Base-by-base conservation (phyloP, 176 grass and related monocot species). In the Aegilops speltoides region DNA sequence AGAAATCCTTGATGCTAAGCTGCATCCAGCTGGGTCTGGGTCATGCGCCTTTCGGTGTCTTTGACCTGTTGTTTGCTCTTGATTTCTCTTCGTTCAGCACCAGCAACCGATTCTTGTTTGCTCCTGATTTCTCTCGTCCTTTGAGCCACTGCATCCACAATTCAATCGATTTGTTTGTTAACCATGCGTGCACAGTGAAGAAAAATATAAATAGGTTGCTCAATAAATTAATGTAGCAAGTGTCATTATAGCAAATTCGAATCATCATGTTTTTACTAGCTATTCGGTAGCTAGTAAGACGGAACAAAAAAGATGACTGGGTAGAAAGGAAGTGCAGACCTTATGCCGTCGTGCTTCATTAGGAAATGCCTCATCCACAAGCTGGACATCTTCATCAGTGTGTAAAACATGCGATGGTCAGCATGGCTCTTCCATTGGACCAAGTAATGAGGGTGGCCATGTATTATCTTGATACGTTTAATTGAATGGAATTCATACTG, bases 331-430 rank as follows among this genome's bases (percentile, higher is more conserved):
- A 48, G 37, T 50, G 22, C 52, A 16, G 89, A 95, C 93, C 91
- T 87, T 76, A 88, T 91, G 93, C 31, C 28, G 86, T 46, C 76
- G 70, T 29, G 89, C 86, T 86, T 90, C 95, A 77, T 91, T 86
- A 17, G 95, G 95, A 90, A 91, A 98, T 83, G 95, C 95, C 54
- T 85, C 85, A 88, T 83, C 86, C 23, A 98, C 93, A 73, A 98
- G 89, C 73, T 93, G 46, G 84, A 95, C 93, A 60, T 98, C 92
- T 85, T 98, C 95, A 84, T 95, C 87, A 84, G 95, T 95, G 80
- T 90, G 83, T 45, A 93, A n/a, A 93, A 95, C 8, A 46, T 79
- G 43, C 65, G 84, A 76, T 90, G 71, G 46, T 48, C 46, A 16
- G 46, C 46, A 48, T 48, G 46, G 5, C 15, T 89, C 88, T 79